Conservation (phyloP, 306 rosid genomes). For the Vicia faba region DNA sequence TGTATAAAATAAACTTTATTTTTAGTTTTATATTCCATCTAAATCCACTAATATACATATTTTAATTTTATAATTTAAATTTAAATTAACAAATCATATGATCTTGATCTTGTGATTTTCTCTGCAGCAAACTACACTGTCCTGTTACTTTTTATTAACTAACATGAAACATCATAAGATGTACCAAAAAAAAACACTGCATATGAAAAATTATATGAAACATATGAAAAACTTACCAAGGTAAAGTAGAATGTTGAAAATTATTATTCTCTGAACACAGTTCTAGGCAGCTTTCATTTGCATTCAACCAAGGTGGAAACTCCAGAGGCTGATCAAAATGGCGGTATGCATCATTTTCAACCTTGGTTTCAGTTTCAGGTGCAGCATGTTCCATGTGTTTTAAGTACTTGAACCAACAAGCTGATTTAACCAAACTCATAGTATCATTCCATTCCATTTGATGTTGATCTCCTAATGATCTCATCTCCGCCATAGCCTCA, state of each 20-base stretch:
- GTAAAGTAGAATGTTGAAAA: conserved; percentile 64
- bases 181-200: conserved; percentile 26
- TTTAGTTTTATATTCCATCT: too few relatives aligned
- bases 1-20: not conserved
- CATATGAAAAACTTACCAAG: conserved; percentile 60
- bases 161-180: conserved; percentile 10
- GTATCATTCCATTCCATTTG: conserved; percentile 87
- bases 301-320: conserved; percentile 79
- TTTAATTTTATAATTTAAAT: too few relatives aligned
- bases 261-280: conserved; percentile 52
- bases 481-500: conserved; percentile 80
- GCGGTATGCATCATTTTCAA: conserved; percentile 43
- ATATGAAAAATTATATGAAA: conserved; percentile 3
- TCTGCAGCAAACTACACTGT: conserved; percentile 15
- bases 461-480: conserved; percentile 75
- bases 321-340: conserved; percentile 60
- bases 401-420: conserved; percentile 84
- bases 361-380: conserved; percentile 33
- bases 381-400: conserved; percentile 55
- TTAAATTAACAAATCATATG: too few relatives aligned
- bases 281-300: conserved; percentile 61
- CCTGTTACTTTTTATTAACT: conserved; percentile 28
- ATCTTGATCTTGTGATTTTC: too few relatives aligned
- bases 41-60: too few relatives aligned
- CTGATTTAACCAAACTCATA: conserved; percentile 74